Percentiles rank a stretch among this genome's conserved stretches.
These are phyloP conservation scores for Ophiostoma sp. DNA, from an alignment of 2,329 filamentous ascomycete genomes.

Conservation along the genomic window DNA sequence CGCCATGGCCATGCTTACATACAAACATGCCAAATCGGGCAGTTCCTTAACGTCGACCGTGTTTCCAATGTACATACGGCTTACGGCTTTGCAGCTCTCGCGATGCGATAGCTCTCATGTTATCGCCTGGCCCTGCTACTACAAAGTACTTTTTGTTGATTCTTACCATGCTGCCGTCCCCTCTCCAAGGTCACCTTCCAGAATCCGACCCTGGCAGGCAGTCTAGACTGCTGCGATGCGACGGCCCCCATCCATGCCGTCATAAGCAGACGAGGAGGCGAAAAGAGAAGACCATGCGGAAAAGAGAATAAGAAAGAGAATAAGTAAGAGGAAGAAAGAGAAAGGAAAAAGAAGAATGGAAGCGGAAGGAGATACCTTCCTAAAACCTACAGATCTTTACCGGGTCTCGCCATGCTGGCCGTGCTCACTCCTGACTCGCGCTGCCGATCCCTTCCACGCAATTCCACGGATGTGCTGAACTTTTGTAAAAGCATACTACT, in stretches of 20 bases:
- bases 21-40: not conserved
- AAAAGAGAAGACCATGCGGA: not conserved
- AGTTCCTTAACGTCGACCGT: not conserved
- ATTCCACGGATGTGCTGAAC: not conserved
- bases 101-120: not conserved
- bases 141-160: not conserved
- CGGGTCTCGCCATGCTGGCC: not conserved
- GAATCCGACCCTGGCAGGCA: not conserved
- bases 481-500: too few relatives aligned
- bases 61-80: not conserved
- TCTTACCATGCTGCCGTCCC: not conserved
- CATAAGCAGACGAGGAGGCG: not conserved
- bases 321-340: not conserved
- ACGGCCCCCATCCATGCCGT: not conserved
- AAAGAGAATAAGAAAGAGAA: not conserved
- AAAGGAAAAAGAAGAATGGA: not conserved
- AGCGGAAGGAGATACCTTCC: not conserved
- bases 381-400: conserved; percentile 4
- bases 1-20: not conserved
- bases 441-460: not conserved
- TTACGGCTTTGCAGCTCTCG: not conserved
- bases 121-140: not conserved
- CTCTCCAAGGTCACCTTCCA: not conserved
- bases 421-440: not conserved
- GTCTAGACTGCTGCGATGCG: not conserved